These are phyloP conservation scores for Lasiodiplodia theobromae DNA, from an alignment of 2,329 filamentous ascomycete species.

Conservation along the genomic window DNA sequence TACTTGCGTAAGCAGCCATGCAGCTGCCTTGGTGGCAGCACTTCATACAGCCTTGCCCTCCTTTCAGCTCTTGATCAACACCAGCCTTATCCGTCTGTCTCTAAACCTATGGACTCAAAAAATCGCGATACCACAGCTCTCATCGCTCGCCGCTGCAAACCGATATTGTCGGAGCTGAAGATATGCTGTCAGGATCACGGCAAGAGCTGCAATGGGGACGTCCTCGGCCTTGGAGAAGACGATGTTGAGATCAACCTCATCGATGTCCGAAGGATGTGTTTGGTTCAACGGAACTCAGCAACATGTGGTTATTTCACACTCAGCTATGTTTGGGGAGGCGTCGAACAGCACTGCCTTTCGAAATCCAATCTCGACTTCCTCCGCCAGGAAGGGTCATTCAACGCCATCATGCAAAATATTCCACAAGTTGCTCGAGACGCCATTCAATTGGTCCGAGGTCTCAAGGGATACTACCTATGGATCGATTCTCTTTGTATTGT, in stretches of 20 bases:
- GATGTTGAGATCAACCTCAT: neutral
- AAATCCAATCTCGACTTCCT: neutral
- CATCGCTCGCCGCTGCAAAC: neutral
- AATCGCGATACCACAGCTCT: neutral
- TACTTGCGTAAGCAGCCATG: too few species aligned
- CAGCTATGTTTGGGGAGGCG: neutral
- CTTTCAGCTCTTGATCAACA: too few species aligned
- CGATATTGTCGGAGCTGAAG: neutral
- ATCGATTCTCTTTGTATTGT: neutral
- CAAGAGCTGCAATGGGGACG: neutral
- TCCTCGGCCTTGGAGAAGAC: neutral
- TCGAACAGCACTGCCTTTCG: neutral
- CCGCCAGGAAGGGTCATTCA: neutral
- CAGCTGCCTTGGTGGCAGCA: too few species aligned
- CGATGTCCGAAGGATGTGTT: neutral
- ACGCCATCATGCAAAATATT: neutral
- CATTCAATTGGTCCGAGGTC: neutral
- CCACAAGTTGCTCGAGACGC: neutral
- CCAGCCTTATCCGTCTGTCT: neutral
- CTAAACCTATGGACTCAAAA: neutral
- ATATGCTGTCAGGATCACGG: neutral
- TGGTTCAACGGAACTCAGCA: neutral
- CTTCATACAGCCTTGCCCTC: too few species aligned
- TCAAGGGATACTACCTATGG: neutral
- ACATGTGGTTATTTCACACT: neutral